A percentile compares a stretch with the other conserved stretches of the same genome.
These are phyloP conservation scores for Alternaria gansuensis DNA, from an alignment of 2,329 filamentous ascomycete species.

Conservation along the genomic window DNA sequence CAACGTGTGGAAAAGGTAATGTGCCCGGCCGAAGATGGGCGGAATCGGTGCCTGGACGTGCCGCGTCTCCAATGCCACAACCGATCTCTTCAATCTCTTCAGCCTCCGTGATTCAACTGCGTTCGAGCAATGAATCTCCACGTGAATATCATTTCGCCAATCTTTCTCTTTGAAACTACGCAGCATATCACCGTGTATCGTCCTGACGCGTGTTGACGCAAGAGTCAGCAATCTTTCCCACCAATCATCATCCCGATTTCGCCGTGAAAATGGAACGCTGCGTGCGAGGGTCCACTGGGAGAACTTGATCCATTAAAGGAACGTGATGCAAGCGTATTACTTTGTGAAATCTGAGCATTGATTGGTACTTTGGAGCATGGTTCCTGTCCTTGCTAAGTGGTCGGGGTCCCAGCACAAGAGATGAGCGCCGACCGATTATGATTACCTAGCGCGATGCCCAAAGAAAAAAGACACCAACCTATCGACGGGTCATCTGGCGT, in stretches of 20 bases:
- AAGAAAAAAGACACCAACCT: neutral
- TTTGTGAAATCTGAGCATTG: neutral
- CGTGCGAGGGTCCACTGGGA: no score
- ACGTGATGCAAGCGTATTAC: constrained; percentile 4
- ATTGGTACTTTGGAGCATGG: constrained; percentile 5
- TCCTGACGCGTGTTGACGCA: neutral
- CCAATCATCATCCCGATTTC: neutral
- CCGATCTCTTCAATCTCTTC: neutral
- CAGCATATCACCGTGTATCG: neutral
- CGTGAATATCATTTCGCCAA: neutral
- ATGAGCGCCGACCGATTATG: constrained; percentile 9
- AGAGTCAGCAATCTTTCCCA: neutral
- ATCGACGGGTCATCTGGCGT: constrained; percentile 7
- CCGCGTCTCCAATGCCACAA: neutral
- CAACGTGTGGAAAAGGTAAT: neutral
- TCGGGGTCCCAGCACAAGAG: constrained; percentile 5
- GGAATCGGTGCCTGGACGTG: neutral
- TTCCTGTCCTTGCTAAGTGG: constrained; percentile 3
- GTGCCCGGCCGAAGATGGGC: neutral
- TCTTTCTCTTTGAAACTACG: neutral
- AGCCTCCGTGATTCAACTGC: neutral
- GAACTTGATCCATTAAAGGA: constrained; percentile 8
- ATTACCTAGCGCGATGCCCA: constrained; percentile 6
- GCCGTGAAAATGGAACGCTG: neutral
- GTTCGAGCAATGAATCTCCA: no score